Conservation (phyloP, 1,284 basidiomycete species). For the Lentinula novae-zelandiae region DNA sequence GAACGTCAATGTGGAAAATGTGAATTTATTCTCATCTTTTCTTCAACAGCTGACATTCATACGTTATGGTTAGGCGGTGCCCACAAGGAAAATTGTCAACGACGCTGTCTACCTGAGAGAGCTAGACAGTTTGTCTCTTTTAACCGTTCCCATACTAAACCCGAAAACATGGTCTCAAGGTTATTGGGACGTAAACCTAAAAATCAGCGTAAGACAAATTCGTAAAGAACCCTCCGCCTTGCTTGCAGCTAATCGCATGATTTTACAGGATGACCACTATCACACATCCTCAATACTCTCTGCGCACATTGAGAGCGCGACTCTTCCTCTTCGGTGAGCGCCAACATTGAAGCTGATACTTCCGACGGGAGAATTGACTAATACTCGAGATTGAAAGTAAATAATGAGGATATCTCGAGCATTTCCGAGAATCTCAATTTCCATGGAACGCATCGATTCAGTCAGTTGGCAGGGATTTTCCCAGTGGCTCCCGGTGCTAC, state of each 20-base stretch:
- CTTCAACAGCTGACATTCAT: slow-evolving; percentile 13
- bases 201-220: slow-evolving; percentile 35
- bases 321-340: slow-evolving; percentile 58
- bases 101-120: slow-evolving; percentile 58
- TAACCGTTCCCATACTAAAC: slow-evolving; percentile 53
- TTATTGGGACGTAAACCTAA: slow-evolving; percentile 34
- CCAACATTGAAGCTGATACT: slow-evolving; percentile 12
- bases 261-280: slow-evolving; percentile 39
- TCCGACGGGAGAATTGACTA: background rate
- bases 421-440: slow-evolving; percentile 50
- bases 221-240: background rate
- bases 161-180: slow-evolving; percentile 44
- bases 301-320: slow-evolving; percentile 62
- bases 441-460: slow-evolving; percentile 51
- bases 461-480: slow-evolving; percentile 53
- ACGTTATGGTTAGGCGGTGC: slow-evolving; percentile 9
- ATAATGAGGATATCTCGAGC: slow-evolving; percentile 41
- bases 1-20: slow-evolving; percentile 35
- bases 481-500: slow-evolving; percentile 30
- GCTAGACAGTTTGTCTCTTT: slow-evolving; percentile 48
- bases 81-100: slow-evolving; percentile 41
- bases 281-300: slow-evolving; percentile 64
- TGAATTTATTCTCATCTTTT: slow-evolving; percentile 20
- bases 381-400: slow-evolving; percentile 30
- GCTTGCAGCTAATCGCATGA: background rate